Evolutionary conservation across 176 grass and related monocot genomes (phyloP).

Genomic region (Bothriochloa decipiens): DNA sequence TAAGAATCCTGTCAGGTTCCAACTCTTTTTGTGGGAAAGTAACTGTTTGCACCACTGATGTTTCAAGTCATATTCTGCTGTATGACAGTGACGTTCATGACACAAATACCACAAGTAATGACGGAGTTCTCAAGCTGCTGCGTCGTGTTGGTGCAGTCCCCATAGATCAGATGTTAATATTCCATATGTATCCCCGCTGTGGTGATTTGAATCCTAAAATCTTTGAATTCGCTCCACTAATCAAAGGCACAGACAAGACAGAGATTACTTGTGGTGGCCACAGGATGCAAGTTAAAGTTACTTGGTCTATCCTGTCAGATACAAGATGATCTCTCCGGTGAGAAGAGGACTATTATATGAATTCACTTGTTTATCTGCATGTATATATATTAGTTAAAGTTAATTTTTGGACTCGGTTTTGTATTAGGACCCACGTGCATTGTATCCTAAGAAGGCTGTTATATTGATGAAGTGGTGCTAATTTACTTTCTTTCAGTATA

Average conservation of each 20-base stretch:
- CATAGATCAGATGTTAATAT: not conserved
- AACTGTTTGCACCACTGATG: not conserved
- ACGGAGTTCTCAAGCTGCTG: not conserved
- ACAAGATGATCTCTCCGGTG: too few species aligned
- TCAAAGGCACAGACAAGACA: not conserved
- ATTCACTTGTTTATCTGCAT: not conserved
- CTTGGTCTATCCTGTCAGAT: not conserved
- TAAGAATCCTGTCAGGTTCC: not conserved
- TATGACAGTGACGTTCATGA: conserved; percentile 5
- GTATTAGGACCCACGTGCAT: too few species aligned
- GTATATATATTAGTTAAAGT: too few species aligned
- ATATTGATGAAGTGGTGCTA: too few species aligned
- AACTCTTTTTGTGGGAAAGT: not conserved
- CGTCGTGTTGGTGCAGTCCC: conserved; percentile 12
- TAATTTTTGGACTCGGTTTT: too few species aligned
- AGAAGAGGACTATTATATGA: not conserved
- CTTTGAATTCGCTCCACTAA: not conserved
- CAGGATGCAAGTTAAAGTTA: not conserved
- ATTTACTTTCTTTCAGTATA: too few species aligned
- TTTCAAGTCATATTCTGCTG: not conserved
- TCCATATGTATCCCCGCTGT: not conserved
- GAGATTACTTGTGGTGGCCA: not conserved
- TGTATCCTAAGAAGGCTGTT: too few species aligned
- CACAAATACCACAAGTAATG: not conserved
- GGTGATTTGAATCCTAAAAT: not conserved